Percentiles rank a stretch among this genome's conserved stretches.
These are phyloP conservation scores for Apiospora rasikravindrae DNA, from an alignment of 2,329 filamentous ascomycete species.

Conservation along the genomic window DNA sequence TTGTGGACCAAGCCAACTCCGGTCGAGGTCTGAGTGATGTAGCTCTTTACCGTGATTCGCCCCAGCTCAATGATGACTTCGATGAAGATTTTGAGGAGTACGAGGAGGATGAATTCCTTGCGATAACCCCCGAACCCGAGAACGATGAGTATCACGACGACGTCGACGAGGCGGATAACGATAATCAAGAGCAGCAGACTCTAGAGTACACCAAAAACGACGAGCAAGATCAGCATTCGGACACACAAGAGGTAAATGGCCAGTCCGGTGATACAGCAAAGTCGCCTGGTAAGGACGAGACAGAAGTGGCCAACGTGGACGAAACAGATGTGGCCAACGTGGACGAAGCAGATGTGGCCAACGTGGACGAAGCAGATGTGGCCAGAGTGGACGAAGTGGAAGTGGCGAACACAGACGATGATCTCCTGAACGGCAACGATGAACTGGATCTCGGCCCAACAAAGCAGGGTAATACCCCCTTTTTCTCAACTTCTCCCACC, in stretches of 20 bases:
- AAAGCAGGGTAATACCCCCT: conserved; percentile 35
- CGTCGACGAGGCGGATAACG: conserved; percentile 17
- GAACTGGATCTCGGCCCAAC: conserved; percentile 32
- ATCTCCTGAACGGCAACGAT: conserved; percentile 25
- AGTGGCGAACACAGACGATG: conserved; percentile 16
- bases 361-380: conserved; percentile 17
- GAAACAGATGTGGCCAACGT: conserved; percentile 19
- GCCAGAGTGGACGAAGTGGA: conserved; percentile 12
- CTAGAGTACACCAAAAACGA: not conserved
- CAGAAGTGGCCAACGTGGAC: conserved; percentile 18
- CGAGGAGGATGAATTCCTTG: conserved; percentile 4
- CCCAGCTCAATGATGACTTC: conserved; percentile 24
- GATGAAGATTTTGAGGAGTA: conserved; percentile 2
- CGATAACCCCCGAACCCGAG: conserved; percentile 7
- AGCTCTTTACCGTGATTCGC: conserved; percentile 37
- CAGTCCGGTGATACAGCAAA: not conserved
- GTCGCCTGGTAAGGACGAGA: not conserved
- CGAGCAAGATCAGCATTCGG: not conserved
- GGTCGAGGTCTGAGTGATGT: conserved; percentile 40
- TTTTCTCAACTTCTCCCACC: conserved; percentile 18
- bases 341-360: conserved; percentile 16
- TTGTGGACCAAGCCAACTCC: conserved; percentile 37
- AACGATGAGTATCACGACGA: conserved; percentile 2
- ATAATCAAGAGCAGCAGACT: conserved; percentile 20
- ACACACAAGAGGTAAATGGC: not conserved